phyloP scores from a whole-genome alignment of 495 filamentous ascomycete species.

The Lineolata rhizophorae region DNA sequence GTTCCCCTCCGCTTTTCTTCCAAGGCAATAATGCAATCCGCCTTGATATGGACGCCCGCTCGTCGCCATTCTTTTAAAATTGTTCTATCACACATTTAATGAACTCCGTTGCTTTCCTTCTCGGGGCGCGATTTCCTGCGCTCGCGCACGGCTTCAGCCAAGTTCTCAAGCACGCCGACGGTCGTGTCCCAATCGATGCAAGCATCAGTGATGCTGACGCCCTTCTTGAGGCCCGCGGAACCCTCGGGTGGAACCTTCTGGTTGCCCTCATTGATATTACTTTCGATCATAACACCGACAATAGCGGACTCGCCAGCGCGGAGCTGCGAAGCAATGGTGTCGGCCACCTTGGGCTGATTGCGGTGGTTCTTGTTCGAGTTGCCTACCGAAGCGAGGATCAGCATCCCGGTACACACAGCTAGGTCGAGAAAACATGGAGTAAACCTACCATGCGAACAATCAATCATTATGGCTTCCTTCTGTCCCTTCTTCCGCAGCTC shows the following conservation, averaged over 20 bases:
- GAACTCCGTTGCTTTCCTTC: too few species aligned
- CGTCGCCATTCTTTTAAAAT: too few species aligned
- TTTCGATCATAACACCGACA: slow-evolving; percentile 96
- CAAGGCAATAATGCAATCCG: too few species aligned
- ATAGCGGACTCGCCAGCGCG: slow-evolving; percentile 73
- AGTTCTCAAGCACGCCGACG: slow-evolving; percentile 59
- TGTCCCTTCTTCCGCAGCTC: slow-evolving; percentile 67
- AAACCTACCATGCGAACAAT: slow-evolving; percentile 72
- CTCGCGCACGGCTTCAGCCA: slow-evolving; percentile 65
- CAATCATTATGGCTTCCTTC: slow-evolving; percentile 83
- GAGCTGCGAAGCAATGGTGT: slow-evolving; percentile 62
- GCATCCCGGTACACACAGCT: background rate
- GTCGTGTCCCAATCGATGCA: slow-evolving; percentile 92
- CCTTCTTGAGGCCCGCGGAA: slow-evolving; percentile 57
- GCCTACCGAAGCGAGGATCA: slow-evolving; percentile 19
- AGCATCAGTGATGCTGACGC: slow-evolving; percentile 92
- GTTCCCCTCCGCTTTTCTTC: too few species aligned
- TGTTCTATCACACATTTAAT: too few species aligned
- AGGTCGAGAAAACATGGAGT: background rate
- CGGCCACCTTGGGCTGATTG: slow-evolving; percentile 86
- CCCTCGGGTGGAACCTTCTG: slow-evolving; percentile 85
- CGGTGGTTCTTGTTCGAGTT: slow-evolving; percentile 56
- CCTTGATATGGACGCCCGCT: too few species aligned
- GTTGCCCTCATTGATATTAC: slow-evolving; percentile 85
- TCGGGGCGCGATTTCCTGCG: too few species aligned